phyloP scores from a whole-genome alignment of 768 basidiomycete species.

The Bullera alba region DNA sequence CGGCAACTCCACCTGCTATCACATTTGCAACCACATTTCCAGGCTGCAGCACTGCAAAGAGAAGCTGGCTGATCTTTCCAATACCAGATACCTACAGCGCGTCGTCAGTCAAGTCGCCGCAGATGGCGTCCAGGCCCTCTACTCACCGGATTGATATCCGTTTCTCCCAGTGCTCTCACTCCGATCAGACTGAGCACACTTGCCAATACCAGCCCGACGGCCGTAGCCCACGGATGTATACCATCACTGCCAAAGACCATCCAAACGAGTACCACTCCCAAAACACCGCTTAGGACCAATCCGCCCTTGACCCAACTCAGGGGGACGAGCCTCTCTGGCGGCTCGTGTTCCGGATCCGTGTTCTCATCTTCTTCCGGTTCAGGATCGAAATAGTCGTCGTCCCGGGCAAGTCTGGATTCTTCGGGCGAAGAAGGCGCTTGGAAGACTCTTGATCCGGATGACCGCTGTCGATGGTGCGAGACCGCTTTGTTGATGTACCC shows the following conservation, averaged over 20 bases:
- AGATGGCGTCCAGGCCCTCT: not conserved
- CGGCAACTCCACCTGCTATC: slow-evolving; percentile 92
- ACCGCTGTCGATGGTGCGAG: slow-evolving; percentile 20
- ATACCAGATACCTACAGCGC: slow-evolving; percentile 55
- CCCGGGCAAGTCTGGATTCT: slow-evolving; percentile 9
- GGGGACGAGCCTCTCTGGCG: slow-evolving; percentile 71
- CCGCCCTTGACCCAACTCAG: slow-evolving; percentile 69
- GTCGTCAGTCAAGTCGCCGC: not conserved
- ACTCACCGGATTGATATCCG: slow-evolving; percentile 60
- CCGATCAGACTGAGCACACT: slow-evolving; percentile 80
- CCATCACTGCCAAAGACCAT: slow-evolving; percentile 81
- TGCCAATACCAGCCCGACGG: slow-evolving; percentile 74
- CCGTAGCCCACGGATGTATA: slow-evolving; percentile 90
- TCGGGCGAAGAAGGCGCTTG: slow-evolving; percentile 16
- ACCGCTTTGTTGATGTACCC: slow-evolving; percentile 45
- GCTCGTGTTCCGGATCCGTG: slow-evolving; percentile 62
- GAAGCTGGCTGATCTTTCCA: slow-evolving; percentile 87
- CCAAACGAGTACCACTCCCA: slow-evolving; percentile 78
- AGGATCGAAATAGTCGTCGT: slow-evolving; percentile 35
- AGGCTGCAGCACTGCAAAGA: slow-evolving; percentile 90
- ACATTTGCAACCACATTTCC: slow-evolving; percentile 96
- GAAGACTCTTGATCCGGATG: slow-evolving; percentile 23
- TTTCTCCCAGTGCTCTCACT: slow-evolving; percentile 90
- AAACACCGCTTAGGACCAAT: slow-evolving; percentile 55
- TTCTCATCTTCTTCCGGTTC: slow-evolving; percentile 38